Evolutionary conservation across 768 basidiomycete species (phyloP), one percentile per base, ranked within the genome.

Genomic region (Lactarius deliciosus): DNA sequence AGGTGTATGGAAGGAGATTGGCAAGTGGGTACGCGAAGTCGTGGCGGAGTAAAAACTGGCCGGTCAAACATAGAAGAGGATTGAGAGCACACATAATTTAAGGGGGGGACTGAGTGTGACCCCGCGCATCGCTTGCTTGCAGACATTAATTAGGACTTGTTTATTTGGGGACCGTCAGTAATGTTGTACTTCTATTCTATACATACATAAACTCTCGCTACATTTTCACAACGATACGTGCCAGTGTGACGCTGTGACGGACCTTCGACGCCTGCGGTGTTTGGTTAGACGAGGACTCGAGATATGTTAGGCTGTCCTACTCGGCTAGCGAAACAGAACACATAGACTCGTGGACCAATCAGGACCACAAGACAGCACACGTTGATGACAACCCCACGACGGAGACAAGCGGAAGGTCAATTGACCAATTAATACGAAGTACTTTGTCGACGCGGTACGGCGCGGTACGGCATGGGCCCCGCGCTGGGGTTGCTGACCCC

Each of bases 1-100:
- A 32, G 69, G 69, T 15, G 45, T 70, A 28, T 70, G 69, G 69
- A 43, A 36, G 50, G 69, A 70, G 68, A 63, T 70, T 4, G 60
- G 57, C 22, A 63, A 34, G 63, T 70, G 69, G 69, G 59, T 65
- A 28, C 40, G 40, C 16, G 69, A 70, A 40, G 32, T 70, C 25
- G 59, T 32, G 41, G n/a, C 22, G 0, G 63, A 65, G n/a, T 68
- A 40, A 45, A 13, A 22, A 0, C 5, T 3, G 18, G 30, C 32
- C 20, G 9, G 30, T 34, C 30, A 18, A 56, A 28, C 9, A n/a
- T 45, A 45, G 22, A 16, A 45, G 22, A 25, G 6, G 50, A 53
- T 25, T 5, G 13, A 50, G 22, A 11, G 36, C 11, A 38, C 36
- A 25, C 13, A 53, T 25, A 25, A 25, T 22, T 13, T 50, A 50